Conservation (phyloP, 2,329 filamentous ascomycete genomes). For the Chaetomiaceae sp. region DNA sequence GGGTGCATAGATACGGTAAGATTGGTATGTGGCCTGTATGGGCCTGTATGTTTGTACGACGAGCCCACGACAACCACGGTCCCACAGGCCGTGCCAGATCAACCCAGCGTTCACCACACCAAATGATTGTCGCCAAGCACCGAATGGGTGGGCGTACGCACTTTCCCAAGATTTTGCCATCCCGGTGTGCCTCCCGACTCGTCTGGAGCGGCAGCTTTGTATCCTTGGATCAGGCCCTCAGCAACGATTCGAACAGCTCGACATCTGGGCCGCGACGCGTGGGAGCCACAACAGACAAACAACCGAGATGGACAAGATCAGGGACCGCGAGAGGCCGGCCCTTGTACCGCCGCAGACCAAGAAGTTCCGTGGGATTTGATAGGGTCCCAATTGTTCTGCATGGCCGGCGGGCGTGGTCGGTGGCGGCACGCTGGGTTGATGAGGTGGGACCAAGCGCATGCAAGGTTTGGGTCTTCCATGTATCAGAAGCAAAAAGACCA, state of each 20-base stretch:
- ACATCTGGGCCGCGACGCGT: not conserved
- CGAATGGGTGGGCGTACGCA: no score
- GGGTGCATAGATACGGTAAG: no score
- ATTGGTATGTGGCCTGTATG: no score
- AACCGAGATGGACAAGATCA: slow-evolving; percentile 10
- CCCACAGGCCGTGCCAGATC: not conserved
- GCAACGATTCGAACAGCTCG: no score
- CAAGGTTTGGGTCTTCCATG: slow-evolving; percentile 27
- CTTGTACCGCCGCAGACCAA: not conserved
- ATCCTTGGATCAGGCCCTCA: no score
- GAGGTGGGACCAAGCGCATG: slow-evolving; percentile 23
- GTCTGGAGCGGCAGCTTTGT: no score
- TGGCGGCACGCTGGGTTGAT: slow-evolving; percentile 13
- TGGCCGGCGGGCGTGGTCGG: slow-evolving; percentile 12
- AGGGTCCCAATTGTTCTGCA: slow-evolving; percentile 15
- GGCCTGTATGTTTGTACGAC: slow-evolving; percentile 5
- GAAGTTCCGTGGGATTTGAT: slow-evolving; percentile 3
- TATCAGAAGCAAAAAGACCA: slow-evolving; percentile 16
- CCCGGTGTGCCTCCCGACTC: no score
- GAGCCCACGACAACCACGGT: no score
- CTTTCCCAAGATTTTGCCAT: no score
- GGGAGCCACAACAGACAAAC: not conserved
- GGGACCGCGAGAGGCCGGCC: slow-evolving; percentile 4
- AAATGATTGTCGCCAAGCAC: no score
- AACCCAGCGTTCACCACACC: not conserved